phyloP scores from a whole-genome alignment of 225 moss, liverwort and hornwort species.

The Sphagnum contortum region DNA sequence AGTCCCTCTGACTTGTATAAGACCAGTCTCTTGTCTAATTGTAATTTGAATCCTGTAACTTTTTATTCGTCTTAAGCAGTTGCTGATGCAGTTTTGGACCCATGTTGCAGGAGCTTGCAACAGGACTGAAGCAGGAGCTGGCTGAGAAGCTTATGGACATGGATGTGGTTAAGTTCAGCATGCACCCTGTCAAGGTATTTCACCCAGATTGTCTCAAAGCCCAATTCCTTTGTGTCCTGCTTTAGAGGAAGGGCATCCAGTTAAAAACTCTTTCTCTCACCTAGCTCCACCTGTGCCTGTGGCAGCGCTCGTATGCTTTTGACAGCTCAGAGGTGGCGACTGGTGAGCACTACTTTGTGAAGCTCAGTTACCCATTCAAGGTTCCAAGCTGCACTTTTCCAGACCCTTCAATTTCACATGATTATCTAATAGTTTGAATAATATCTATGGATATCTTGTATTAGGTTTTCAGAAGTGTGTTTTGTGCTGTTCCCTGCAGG shows the following conservation, averaged over 20 bases:
- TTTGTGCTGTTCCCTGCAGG: conserved; percentile 25
- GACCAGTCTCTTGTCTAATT: no score
- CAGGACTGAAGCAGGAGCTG: conserved; percentile 71
- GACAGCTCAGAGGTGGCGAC: conserved; percentile 69
- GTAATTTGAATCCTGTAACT: no score
- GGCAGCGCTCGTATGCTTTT: conserved; percentile 93
- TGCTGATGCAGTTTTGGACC: neutral
- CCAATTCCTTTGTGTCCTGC: neutral
- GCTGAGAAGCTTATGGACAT: conserved; percentile 77
- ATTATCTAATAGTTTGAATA: no score
- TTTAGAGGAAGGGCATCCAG: neutral
- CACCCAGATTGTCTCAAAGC: neutral
- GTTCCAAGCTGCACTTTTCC: conserved; percentile 11
- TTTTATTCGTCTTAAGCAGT: no score
- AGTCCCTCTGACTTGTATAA: no score
- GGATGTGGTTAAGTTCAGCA: conserved; percentile 63
- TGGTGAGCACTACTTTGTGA: conserved; percentile 82
- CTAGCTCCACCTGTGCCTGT: neutral
- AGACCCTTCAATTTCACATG: neutral
- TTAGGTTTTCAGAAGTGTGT: no score
- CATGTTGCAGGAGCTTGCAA: conserved; percentile 53
- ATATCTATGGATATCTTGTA: no score
- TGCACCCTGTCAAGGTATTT: conserved; percentile 85
- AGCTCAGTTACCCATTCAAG: conserved; percentile 90
- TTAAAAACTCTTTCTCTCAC: conserved; percentile 6